A percentile compares a stretch with the other conserved stretches of the same genome.
Conservation (phyloP, 805 yeast genomes). For the Metschnikowia shivogae region DNA sequence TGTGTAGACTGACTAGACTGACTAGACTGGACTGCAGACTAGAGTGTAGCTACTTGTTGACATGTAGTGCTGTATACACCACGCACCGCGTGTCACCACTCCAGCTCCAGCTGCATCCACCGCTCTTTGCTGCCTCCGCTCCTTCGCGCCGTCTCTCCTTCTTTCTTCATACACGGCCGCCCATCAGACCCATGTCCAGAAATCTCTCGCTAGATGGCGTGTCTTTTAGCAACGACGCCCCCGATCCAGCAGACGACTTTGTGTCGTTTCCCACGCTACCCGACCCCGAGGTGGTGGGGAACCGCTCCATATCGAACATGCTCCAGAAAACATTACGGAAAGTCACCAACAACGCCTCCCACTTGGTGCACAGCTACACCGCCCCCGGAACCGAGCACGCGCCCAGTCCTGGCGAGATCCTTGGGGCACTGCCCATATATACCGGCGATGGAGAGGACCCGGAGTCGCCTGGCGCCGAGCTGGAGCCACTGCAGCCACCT, state of each 20-base stretch:
- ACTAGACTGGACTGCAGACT: too few relatives aligned
- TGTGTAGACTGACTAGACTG: too few relatives aligned
- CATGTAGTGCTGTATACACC: too few relatives aligned
- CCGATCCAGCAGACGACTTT: conserved; percentile 25
- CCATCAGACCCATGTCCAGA: conserved; percentile 1
- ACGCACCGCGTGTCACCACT: too few relatives aligned
- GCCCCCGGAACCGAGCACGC: conserved; percentile 2
- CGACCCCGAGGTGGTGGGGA: conserved; percentile 36
- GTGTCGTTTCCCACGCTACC: conserved; percentile 42
- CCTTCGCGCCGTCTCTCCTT: too few relatives aligned
- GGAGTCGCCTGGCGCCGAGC: background rate
- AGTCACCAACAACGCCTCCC: conserved; percentile 41
- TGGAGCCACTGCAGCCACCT: too few relatives aligned
- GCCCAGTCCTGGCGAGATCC: conserved; percentile 2
- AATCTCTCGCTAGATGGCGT: conserved; percentile 1
- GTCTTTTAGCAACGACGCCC: conserved; percentile 3
- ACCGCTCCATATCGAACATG: conserved; percentile 31
- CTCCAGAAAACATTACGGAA: conserved; percentile 36
- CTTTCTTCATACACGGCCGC: too few relatives aligned
- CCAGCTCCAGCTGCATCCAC: too few relatives aligned
- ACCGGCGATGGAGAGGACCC: background rate
- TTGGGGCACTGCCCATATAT: conserved; percentile 10
- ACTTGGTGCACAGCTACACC: conserved; percentile 26
- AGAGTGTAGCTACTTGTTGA: too few relatives aligned
- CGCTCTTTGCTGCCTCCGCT: too few relatives aligned